Evolutionary conservation across 192 early-diverging fungal species (phyloP).

Genomic region (Umbelopsis sp.): DNA sequence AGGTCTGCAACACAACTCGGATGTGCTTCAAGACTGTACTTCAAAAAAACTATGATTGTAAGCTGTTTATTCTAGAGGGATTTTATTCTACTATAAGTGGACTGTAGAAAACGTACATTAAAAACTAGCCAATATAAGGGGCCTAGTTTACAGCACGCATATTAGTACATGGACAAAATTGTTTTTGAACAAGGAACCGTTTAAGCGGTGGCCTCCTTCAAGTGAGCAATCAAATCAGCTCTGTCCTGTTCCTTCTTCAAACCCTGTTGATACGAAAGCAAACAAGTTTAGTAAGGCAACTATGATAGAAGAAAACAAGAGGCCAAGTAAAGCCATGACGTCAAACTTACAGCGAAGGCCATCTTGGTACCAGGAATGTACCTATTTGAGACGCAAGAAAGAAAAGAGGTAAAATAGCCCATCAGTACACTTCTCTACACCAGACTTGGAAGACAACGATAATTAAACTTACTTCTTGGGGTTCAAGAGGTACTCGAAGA

Average conservation of each 20-base stretch:
- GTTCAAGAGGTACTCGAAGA: conserved; percentile 97
- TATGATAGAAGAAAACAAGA: conserved; percentile 2
- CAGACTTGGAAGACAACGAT: conserved; percentile 32
- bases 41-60: no score
- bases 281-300: conserved; percentile 19
- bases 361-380: conserved; percentile 95
- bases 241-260: conserved; percentile 74
- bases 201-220: conserved; percentile 61
- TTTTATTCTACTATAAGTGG: no score
- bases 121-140: no score
- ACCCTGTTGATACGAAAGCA: conserved; percentile 15
- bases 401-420: background rate
- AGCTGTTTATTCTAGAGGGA: no score
- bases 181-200: background rate
- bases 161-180: conserved; percentile 19
- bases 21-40: no score
- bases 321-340: conserved; percentile 55
- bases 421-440: background rate
- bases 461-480: conserved; percentile 80
- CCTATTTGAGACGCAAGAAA: conserved; percentile 14
- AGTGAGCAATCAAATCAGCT: conserved; percentile 89
- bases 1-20: no score
- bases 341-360: conserved; percentile 91
- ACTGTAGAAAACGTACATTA: no score
- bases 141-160: background rate